phyloP scores from a whole-genome alignment of 352 stramenopile genomes.

The Phytopythium vexans region DNA sequence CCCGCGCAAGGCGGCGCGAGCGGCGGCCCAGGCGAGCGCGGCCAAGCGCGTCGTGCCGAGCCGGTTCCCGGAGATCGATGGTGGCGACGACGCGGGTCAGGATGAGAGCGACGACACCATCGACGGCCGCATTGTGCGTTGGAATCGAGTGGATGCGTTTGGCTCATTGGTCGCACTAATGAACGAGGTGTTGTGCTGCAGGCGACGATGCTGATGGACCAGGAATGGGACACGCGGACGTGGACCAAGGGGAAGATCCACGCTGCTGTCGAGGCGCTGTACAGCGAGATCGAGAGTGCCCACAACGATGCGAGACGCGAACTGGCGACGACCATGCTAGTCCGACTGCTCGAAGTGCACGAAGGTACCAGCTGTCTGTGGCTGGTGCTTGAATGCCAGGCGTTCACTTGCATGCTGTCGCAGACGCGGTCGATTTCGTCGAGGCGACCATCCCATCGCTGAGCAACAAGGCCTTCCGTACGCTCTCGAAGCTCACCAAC shows the following conservation, averaged over 20 bases:
- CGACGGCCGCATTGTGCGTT: constrained; percentile 55
- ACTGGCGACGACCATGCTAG: constrained; percentile 67
- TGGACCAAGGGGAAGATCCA: constrained; percentile 67
- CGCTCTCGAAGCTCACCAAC: constrained; percentile 51
- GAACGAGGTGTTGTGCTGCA: constrained; percentile 13
- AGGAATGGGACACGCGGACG: constrained; percentile 74
- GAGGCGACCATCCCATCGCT: constrained; percentile 66
- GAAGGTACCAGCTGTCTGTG: constrained; percentile 27
- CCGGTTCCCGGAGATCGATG: constrained; percentile 37
- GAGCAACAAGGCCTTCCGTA: constrained; percentile 73
- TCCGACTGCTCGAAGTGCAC: constrained; percentile 61
- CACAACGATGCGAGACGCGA: constrained; percentile 35
- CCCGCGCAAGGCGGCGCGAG: constrained; percentile 21
- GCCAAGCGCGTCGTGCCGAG: constrained; percentile 51
- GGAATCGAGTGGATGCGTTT: not conserved
- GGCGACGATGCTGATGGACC: constrained; percentile 73
- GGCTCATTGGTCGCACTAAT: not conserved
- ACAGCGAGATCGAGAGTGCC: constrained; percentile 55
- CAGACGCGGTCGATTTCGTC: constrained; percentile 58
- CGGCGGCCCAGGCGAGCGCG: constrained; percentile 2
- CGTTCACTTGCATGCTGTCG: not conserved
- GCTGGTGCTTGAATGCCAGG: not conserved
- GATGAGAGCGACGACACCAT: constrained; percentile 23
- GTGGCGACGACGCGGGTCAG: constrained; percentile 24
- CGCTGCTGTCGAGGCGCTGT: constrained; percentile 61